Percentiles rank a stretch among this genome's conserved stretches.
phyloP scores from a whole-genome alignment of 306 rosid species.

The Inga laurina region DNA sequence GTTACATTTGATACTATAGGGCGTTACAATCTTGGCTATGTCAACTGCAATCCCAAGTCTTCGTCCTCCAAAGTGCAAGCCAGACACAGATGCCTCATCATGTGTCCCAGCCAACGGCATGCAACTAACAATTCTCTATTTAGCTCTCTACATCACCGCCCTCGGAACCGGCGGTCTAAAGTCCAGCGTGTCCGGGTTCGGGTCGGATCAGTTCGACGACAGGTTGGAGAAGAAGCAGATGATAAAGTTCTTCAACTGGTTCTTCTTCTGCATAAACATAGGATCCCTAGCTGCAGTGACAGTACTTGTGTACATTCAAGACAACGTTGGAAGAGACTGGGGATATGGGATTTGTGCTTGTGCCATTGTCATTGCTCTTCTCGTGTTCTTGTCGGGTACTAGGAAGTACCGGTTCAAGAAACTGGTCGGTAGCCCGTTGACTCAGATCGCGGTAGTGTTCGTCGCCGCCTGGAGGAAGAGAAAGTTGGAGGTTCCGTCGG shows the following conservation, averaged over 20 bases:
- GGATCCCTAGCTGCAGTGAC: conserved; percentile 85
- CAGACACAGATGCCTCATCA: background rate
- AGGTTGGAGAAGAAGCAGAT: conserved; percentile 52
- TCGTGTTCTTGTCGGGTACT: conserved; percentile 65
- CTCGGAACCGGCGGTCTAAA: conserved; percentile 88
- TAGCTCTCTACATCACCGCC: conserved; percentile 71
- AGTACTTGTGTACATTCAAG: conserved; percentile 77
- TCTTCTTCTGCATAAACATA: conserved; percentile 83
- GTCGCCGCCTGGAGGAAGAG: conserved; percentile 75
- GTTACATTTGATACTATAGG: conserved; percentile 39
- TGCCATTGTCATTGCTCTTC: conserved; percentile 54
- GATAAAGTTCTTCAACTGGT: conserved; percentile 83
- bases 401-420: conserved; percentile 74
- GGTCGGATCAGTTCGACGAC: conserved; percentile 88
- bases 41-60: conserved; percentile 79
- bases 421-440: conserved; percentile 77
- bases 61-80: conserved; percentile 70
- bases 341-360: conserved; percentile 82
- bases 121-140: conserved; percentile 56
- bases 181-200: conserved; percentile 82
- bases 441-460: conserved; percentile 70
- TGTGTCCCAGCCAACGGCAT: conserved; percentile 56
- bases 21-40: conserved; percentile 75
- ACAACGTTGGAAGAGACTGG: conserved; percentile 73
- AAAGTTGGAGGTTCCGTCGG: conserved; percentile 58